Evolutionary conservation across 352 stramenopile genomes (phyloP).

Genomic region (Globisporangium ultimum): DNA sequence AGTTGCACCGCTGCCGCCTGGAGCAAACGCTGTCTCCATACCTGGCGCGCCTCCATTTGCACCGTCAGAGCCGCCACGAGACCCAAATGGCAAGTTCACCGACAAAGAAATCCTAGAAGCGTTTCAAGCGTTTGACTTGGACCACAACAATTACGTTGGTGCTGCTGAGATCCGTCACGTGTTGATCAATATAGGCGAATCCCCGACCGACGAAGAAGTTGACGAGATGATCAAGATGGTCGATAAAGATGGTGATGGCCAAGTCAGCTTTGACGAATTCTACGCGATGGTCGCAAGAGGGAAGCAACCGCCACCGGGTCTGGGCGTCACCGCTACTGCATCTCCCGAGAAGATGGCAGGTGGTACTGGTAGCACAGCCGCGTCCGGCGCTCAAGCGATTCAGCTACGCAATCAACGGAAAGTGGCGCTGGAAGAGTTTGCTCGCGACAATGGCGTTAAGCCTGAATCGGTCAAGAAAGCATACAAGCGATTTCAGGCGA

Average conservation of each 20-base stretch:
- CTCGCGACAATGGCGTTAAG: constrained; percentile 94
- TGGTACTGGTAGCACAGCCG: constrained; percentile 19
- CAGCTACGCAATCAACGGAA: constrained; percentile 92
- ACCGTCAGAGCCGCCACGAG: constrained; percentile 70
- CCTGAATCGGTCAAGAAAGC: constrained; percentile 95
- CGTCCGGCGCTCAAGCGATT: constrained; percentile 68
- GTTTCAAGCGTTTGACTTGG: constrained; percentile 93
- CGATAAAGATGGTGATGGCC: constrained; percentile 92
- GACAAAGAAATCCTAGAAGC: constrained; percentile 95
- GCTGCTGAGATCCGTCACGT: constrained; percentile 93
- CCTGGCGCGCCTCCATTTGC: constrained; percentile 49
- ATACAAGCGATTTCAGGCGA: constrained; percentile 95
- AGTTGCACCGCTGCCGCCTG: constrained; percentile 56
- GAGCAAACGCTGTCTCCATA: constrained; percentile 48
- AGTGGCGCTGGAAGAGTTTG: constrained; percentile 91
- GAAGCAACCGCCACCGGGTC: constrained; percentile 85
- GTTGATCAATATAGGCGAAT: constrained; percentile 95
- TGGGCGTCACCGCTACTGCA: constrained; percentile 42
- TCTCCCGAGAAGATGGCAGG: constrained; percentile 29
- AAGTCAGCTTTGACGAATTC: constrained; percentile 95
- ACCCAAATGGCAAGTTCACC: constrained; percentile 95
- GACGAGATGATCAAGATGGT: constrained; percentile 98
- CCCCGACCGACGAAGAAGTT: constrained; percentile 94
- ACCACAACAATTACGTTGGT: constrained; percentile 96
- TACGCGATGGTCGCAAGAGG: constrained; percentile 95